Base-by-base conservation (phyloP, 768 basidiomycete genomes). In the Mycena rebaudengoi region DNA sequence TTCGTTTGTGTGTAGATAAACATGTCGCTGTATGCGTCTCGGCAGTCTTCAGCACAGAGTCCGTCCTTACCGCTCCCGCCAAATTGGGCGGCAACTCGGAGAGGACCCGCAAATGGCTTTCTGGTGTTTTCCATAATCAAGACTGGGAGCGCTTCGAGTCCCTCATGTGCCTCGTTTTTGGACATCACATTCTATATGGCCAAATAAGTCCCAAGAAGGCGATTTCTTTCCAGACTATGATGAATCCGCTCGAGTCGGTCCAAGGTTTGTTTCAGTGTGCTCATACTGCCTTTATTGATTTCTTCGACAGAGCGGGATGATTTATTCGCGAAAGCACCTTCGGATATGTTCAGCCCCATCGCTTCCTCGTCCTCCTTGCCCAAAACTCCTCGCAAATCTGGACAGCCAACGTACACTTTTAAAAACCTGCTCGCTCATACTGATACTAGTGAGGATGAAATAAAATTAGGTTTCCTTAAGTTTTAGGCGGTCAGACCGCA, bases 91-190 rank as follows among this genome's bases (percentile, higher is more conserved):
- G 2, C 0, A 59, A 41, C 4, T 21, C 37, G 16, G 57, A 59
- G 0, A 35, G 46, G 1, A n/a, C 2, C 1, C 35, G 57, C 3
- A 59, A 59, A 16, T 49, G 37, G 37, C 14, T 59, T 0, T 29
- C 37, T 5, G 57, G 57, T 0, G 29, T 59, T 10, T 23, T 25
- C 2, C 57, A 59, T 16, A 23, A 59, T 13, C 45, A 57, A 13
- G 45, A 57, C 5, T 57, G 56, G 56, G 56, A 57, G 12, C 16
- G 56, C 2, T 28, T 57, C 0, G 56, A 57, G 32, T 16, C 56
- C 0, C 7, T 48, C 2, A 5, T 57, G 2, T 48, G 45, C n/a
- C 25, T 57, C 0, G 26, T 26, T 1, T 48, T 48, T 5, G 4
- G n/a, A 2, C n/a, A 57, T 25, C 18, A 0, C 8, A 5, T 29